Conservation (phyloP, 768 basidiomycete genomes). For the Tephrocybe sp. region DNA sequence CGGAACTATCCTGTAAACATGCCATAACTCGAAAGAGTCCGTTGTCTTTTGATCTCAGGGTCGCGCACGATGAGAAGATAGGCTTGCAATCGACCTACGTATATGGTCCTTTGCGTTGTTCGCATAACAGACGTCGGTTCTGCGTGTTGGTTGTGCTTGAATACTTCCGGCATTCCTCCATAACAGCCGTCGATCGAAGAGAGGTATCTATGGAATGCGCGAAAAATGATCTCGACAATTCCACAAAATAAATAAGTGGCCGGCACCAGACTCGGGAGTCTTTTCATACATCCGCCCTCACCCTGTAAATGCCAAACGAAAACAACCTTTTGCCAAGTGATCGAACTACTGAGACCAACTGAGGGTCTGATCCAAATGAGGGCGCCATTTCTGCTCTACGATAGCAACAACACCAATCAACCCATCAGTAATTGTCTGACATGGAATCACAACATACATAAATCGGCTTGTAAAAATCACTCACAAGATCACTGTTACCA, state of each 20-base stretch:
- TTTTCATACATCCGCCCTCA: conserved; percentile 1
- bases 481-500: conserved; percentile 14
- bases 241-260: neutral
- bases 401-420: conserved; percentile 14
- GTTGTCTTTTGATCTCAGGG: conserved; percentile 31
- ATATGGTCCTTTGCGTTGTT: neutral
- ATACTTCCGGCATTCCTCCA: conserved; percentile 14
- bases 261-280: neutral
- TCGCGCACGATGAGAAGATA: conserved; percentile 22
- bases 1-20: conserved; percentile 32
- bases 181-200: conserved; percentile 14
- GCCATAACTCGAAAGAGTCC: conserved; percentile 26
- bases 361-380: conserved; percentile 1
- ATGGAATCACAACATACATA: conserved; percentile 17
- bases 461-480: conserved; percentile 9
- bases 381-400: conserved; percentile 1
- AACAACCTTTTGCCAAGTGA: conserved; percentile 8
- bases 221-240: conserved; percentile 18
- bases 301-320: conserved; percentile 2
- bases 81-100: neutral
- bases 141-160: neutral
- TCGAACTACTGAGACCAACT: no score
- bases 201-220: conserved; percentile 7
- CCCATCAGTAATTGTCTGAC: conserved; percentile 17
- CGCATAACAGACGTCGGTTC: conserved; percentile 7